Conservation (phyloP, 345 rosid genomes). For the Eucalyptus curtisii region DNA sequence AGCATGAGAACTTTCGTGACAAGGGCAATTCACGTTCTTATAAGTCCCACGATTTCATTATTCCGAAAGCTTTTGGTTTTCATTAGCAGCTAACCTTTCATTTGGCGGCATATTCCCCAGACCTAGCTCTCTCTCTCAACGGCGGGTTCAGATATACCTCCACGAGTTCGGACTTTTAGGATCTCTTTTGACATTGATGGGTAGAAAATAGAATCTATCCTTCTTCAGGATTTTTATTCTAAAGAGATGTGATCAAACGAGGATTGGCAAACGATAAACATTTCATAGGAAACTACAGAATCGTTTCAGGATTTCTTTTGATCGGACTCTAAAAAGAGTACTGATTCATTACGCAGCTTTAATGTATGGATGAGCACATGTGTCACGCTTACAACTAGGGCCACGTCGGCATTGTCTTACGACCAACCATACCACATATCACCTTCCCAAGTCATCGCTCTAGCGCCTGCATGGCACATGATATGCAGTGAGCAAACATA, state of each 20-base stretch:
- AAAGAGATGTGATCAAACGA: not conserved
- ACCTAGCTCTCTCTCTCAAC: not conserved
- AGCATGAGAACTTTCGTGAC: not conserved
- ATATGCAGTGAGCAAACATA: not conserved
- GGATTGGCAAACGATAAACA: not conserved
- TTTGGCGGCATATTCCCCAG: not conserved
- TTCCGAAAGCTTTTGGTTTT: not conserved
- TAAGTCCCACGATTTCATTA: not conserved
- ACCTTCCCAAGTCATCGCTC: not conserved
- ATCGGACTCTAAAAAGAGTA: not conserved
- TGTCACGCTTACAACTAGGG: not conserved
- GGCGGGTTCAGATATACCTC: not conserved
- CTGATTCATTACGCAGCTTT: not conserved
- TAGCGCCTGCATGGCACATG: not conserved
- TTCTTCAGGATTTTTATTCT: not conserved
- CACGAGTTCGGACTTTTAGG: not conserved
- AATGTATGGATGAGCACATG: not conserved
- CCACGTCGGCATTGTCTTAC: not conserved
- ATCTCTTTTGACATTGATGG: not conserved
- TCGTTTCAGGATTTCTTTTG: not conserved
- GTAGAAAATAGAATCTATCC: not conserved
- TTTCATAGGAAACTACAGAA: not conserved
- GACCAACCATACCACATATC: not conserved
- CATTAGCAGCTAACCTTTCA: not conserved
- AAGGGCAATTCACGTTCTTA: not conserved